Evolutionary conservation across 768 basidiomycete genomes (phyloP), one percentile per base, ranked within the genome.

Genomic region (Boletus rufocinnamomeus): DNA sequence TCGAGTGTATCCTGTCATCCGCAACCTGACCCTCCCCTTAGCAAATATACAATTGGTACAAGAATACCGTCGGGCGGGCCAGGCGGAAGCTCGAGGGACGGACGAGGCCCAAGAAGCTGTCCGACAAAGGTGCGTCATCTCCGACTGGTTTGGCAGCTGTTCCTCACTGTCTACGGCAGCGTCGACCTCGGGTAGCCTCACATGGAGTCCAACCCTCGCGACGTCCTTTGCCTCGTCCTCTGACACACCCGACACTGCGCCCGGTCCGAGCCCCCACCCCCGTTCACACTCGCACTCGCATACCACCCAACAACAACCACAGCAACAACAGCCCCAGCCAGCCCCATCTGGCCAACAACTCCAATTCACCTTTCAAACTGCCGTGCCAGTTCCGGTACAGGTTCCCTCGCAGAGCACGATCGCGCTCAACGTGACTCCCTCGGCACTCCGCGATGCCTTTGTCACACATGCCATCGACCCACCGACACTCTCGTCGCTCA

Each of bases 11-110:
- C 34, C 30, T 2, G 25, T 14, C 37, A 34, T 25, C 21, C 21
- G 2, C 4, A 30, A 1, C 23, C 62, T 34, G 6, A 47, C 27
- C 21, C 30, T 37, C 27, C 27, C 4, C 10, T 6, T 38, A 86
- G 84, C 84, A 85, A 81, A 84, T 87, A 57, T 87, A 87, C 75
- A 86, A 86, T 64, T 87, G 85, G 85, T 87, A 84, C 74, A 87
- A 87, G 74, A 87, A 87, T 69, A 85, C 85, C 19, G 81, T 84
- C 54, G 85, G 85, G 7, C 77, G 85, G 34, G 83, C 80, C 8
- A 76, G 84, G 54, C 76, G 84, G 48, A 84, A 84, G 67, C 72
- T 80, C 46, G 84, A 84, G 59, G 83, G 84, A 7, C 75, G 80
- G 28, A 79, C 82, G 1, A 75, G 82, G 45, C 77, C 83, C 40